These are phyloP conservation scores for Pseudoneurospora amorphoporcata DNA, from an alignment of 495 filamentous ascomycete species.

Conservation along the genomic window DNA sequence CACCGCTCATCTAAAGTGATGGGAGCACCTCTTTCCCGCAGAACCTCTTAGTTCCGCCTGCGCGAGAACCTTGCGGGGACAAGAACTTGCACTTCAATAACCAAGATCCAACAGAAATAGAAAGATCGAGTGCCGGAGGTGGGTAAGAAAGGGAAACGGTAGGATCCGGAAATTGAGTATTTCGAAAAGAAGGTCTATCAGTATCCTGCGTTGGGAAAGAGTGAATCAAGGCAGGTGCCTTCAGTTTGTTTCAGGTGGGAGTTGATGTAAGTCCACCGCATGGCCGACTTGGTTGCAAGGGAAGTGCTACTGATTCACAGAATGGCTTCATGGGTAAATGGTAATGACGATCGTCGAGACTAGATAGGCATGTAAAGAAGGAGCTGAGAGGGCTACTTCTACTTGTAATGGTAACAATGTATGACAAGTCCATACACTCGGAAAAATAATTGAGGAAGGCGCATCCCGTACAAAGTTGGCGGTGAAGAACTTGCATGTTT, in stretches of 20 bases:
- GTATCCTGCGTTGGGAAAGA: neutral
- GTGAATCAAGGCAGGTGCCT: neutral
- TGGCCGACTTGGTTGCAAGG: neutral
- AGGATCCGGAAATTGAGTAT: neutral
- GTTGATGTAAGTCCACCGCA: neutral
- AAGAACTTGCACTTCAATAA: neutral
- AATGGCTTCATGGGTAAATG: neutral
- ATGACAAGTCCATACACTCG: neutral
- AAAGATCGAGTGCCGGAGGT: neutral
- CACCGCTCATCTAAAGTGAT: neutral
- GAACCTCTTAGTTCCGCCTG: neutral
- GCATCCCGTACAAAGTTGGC: neutral
- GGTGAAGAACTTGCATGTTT: neutral
- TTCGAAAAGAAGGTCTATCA: neutral
- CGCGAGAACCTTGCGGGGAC: neutral
- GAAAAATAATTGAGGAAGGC: neutral
- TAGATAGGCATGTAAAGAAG: neutral
- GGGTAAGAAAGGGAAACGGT: neutral
- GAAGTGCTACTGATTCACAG: neutral
- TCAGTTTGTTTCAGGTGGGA: neutral
- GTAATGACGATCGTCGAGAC: neutral
- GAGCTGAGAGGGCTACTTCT: neutral
- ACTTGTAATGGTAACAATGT: neutral
- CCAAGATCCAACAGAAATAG: neutral
- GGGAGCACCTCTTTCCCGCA: neutral